These are phyloP conservation scores for Candida arabinofermentans DNA, from an alignment of 805 yeast species.

Conservation along the genomic window DNA sequence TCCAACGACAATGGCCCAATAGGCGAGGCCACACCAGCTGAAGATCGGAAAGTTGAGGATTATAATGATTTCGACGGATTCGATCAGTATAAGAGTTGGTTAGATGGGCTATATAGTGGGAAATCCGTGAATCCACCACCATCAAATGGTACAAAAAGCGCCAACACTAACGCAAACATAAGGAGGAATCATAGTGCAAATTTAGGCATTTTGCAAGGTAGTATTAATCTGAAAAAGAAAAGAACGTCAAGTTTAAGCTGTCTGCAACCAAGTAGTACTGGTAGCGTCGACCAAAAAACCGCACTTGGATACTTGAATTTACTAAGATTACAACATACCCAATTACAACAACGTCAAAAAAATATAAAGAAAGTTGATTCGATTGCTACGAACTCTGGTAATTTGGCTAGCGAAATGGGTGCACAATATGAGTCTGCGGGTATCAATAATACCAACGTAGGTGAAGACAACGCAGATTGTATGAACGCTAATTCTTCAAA, in stretches of 20 bases:
- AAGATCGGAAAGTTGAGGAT: conserved; percentile 3
- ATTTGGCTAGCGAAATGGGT: too few species aligned
- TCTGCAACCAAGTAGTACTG: too few species aligned
- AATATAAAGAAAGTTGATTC: too few species aligned
- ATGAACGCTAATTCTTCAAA: too few species aligned
- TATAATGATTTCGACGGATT: conserved; percentile 17
- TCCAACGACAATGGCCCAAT: not conserved
- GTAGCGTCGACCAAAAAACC: not conserved
- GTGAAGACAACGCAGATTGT: too few species aligned
- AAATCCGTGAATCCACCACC: not conserved
- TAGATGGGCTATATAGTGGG: conserved; percentile 17
- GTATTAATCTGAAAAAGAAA: too few species aligned
- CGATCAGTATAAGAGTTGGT: conserved; percentile 22
- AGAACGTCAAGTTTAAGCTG: too few species aligned
- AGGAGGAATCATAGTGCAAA: not conserved
- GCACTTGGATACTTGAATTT: not conserved
- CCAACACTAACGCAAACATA: too few species aligned
- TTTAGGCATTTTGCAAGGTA: not conserved
- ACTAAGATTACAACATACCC: conserved; percentile 5
- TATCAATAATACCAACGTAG: too few species aligned
- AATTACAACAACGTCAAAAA: not conserved
- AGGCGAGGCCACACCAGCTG: not conserved
- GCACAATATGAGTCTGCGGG: too few species aligned
- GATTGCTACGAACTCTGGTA: too few species aligned
- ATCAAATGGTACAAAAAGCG: too few species aligned